Base-by-base conservation (phyloP, 352 stramenopile genomes). In the Phytophthora quininea region DNA sequence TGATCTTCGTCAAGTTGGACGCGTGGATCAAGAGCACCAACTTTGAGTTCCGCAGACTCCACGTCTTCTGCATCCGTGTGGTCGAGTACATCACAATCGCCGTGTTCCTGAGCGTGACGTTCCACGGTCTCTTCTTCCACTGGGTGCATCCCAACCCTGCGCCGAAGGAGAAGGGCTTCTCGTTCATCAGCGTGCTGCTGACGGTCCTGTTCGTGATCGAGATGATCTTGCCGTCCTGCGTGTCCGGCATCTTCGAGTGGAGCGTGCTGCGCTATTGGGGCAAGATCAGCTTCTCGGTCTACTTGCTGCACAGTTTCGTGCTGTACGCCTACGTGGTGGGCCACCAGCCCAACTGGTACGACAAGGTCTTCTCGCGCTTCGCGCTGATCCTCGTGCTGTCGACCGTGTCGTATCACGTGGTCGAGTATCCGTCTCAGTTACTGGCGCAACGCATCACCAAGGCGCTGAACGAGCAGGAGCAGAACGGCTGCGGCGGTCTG, bases 261-360 rank as follows among this genome's bases (percentile, higher is more conserved):
- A 67, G 63, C 10, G 33, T 80, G 15, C 37, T 84, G 32, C 53
- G 54, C 10, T 84, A 76, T 64, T 76, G 62, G n/a, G 75, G 72
- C 40, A 80, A 84, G 62, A 71, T 83, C 56, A 80, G 71, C 54
- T 83, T 72, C 52, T 83, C 75, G 0, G 71, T 78, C 30, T 84
- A 84, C 35, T 35, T 84, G 54, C 53, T 80, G 9, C 75, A 84
- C 55, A 81, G 62, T 45, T 88, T 86, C 54, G 74, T 88, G 42
- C 19, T 72, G 43, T 64, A 69, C 54, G 58, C 62, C 32, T 40
- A 55, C 43, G 46, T 53, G 31, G 27, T 58, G 35, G 57, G 64
- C 2, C 47, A 45, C 0, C 66, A 73, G 54, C 54, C 60, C 9
- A 73, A 69, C 42, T 67, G 63, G 45, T 76, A 71, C 27, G 68